phyloP scores from a whole-genome alignment of 176 grass and related monocot genomes.

The Oryza meridionalis region DNA sequence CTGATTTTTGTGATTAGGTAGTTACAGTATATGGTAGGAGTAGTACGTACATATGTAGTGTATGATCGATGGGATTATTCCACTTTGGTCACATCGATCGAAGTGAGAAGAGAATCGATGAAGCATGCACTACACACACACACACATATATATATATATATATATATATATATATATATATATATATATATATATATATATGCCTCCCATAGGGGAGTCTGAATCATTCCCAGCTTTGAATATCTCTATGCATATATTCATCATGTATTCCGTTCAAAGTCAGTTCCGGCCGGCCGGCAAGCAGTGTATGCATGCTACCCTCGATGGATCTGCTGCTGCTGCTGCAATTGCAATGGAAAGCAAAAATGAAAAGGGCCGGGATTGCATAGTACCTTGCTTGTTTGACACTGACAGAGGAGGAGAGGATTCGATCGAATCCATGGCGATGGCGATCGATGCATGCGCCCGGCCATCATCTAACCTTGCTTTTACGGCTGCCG shows the following conservation, averaged over 20 bases:
- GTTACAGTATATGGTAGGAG: too few relatives aligned
- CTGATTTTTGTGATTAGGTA: too few relatives aligned
- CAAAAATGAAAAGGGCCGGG: background rate
- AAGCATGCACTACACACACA: background rate
- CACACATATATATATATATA: too few relatives aligned
- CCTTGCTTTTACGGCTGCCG: background rate
- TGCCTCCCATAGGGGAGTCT: conserved; percentile 39
- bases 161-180: background rate
- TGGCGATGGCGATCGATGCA: too few relatives aligned
- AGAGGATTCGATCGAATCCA: too few relatives aligned
- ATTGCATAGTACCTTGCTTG: too few relatives aligned
- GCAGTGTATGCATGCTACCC: background rate
- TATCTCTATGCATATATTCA: background rate
- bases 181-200: background rate
- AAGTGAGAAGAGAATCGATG: background rate
- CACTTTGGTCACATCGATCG: background rate
- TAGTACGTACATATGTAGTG: too few relatives aligned
- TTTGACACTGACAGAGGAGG: background rate
- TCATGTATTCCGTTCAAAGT: background rate
- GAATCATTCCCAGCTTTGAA: conserved; percentile 44
- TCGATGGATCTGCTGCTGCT: background rate
- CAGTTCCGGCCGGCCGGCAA: background rate
- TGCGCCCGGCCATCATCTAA: background rate
- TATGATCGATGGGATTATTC: background rate
- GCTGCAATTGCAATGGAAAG: background rate